Evolutionary conservation across 257 asterid species (phyloP).

Genomic region (Solanum habrochaites): DNA sequence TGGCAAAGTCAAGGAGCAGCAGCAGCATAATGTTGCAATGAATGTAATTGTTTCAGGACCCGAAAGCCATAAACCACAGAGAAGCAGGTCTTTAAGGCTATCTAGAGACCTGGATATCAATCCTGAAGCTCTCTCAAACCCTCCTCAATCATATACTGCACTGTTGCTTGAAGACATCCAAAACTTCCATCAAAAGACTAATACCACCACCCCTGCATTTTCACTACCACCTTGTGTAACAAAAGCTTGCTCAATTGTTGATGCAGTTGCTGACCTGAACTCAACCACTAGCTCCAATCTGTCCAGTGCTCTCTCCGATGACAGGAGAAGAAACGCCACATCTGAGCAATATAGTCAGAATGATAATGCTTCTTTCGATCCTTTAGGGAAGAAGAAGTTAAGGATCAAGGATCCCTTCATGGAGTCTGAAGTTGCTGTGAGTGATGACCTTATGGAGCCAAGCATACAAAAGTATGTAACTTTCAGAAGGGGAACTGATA

Average conservation of each 20-base stretch:
- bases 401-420: constrained; percentile 31
- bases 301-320: constrained; percentile 24
- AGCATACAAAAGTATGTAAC: constrained; percentile 81
- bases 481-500: constrained; percentile 56
- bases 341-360: constrained; percentile 17
- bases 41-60: constrained; percentile 45
- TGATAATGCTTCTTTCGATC: constrained; percentile 8
- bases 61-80: constrained; percentile 27
- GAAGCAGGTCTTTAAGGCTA: constrained; percentile 64
- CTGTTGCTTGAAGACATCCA: constrained; percentile 85
- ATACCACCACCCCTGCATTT: constrained; percentile 17
- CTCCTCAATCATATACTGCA: constrained; percentile 62
- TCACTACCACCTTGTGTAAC: constrained; percentile 72
- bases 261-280: constrained; percentile 95
- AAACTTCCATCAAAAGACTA: constrained; percentile 81
- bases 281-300: constrained; percentile 48
- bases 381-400: constrained; percentile 18
- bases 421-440: constrained; percentile 60
- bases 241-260: constrained; percentile 85
- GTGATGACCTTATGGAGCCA: constrained; percentile 69
- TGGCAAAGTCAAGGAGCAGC: constrained; percentile 21
- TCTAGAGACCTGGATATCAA: constrained; percentile 67
- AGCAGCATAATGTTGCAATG: constrained; percentile 13
- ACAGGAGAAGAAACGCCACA: constrained; percentile 19
- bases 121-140: constrained; percentile 45